Base-by-base conservation (phyloP, 192 early-diverging fungal species). In the Coemansia sp. region DNA sequence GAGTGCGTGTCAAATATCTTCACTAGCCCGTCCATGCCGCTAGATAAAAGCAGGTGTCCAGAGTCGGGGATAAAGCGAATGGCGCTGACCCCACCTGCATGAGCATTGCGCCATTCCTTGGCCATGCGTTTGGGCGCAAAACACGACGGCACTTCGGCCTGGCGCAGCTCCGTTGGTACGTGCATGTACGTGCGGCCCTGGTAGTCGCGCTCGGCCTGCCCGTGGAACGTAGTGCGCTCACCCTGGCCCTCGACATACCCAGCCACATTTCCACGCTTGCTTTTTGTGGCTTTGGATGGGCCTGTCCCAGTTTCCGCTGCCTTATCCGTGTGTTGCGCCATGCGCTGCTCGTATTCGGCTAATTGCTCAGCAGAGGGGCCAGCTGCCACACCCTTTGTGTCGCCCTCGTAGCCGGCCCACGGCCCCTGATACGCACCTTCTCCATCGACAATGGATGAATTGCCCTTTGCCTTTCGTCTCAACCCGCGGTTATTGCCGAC, bases 1-100 rank as follows among this genome's bases (percentile, higher is more conserved):
- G 93, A 85, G 72, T 98, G 95, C 13, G 94, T 90, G 82, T 99
- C 97, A 89, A 94, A 98, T 3, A 99, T 69, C 88, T 99, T 99
- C 68, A 98, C 88, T 78, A 91, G 92, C 37, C 88, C 84, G 74
- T 99, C 97, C 95, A 99, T 95, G 58, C 93, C 90, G 26, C 87
- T 86, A 70, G 92, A 94, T 28, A 99, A 67, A 33, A 99, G 71
- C 67, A 99, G 67, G 69, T 99, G 97, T 0, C 92, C 97, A 28
- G 88, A 91, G 14, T 86, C 84, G 0, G 97, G 97, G 38, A 99
- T 89, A 69, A 97, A 93, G 42, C 90, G 84, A 57, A 99, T 95
- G 13, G 91, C 89, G 55, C 91, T 92, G 24, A 96, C 94, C 11
- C 91, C 95, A 51, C 94, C 93, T 21, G 86, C 89, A 64, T 99